These are phyloP conservation scores for Trametes punicea DNA, from an alignment of 768 basidiomycete genomes.

Conservation along the genomic window DNA sequence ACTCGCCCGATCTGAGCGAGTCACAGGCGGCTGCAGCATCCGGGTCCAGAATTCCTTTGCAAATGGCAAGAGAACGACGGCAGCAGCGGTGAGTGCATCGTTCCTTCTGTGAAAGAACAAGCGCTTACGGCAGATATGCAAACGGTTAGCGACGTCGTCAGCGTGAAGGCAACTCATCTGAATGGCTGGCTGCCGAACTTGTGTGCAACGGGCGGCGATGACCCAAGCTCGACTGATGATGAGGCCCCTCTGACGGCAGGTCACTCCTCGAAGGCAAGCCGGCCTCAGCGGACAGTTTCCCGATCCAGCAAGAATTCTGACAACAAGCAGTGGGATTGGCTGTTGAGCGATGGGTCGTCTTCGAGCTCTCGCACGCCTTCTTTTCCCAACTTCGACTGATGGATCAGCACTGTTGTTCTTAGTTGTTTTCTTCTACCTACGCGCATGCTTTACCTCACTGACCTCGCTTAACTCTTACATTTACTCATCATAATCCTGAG, in stretches of 20 bases:
- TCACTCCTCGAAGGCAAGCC: not conserved
- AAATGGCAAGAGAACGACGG: constrained; percentile 9
- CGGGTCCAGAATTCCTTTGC: not conserved
- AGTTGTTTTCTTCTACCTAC: too few species aligned
- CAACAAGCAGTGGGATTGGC: constrained; percentile 3
- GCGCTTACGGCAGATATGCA: not conserved
- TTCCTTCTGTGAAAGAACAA: not conserved
- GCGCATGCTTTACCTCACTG: not conserved
- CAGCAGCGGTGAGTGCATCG: constrained; percentile 5
- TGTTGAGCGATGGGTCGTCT: constrained; percentile 9
- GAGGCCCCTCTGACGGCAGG: not conserved
- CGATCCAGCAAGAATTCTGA: not conserved
- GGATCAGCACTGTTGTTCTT: too few species aligned
- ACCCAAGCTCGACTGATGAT: constrained; percentile 1
- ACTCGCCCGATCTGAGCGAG: not conserved
- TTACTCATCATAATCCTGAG: too few species aligned
- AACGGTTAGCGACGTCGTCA: not conserved
- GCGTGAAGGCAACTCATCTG: not conserved
- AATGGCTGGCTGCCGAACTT: constrained; percentile 9
- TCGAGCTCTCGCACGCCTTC: constrained; percentile 4
- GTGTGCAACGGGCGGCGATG: not conserved
- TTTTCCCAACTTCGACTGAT: not conserved
- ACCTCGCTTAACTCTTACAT: too few species aligned
- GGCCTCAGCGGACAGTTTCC: not conserved
- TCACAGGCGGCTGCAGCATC: not conserved